Evolutionary conservation across 2,329 filamentous ascomycete species (phyloP).

Genomic region (Calonectria honghensis): DNA sequence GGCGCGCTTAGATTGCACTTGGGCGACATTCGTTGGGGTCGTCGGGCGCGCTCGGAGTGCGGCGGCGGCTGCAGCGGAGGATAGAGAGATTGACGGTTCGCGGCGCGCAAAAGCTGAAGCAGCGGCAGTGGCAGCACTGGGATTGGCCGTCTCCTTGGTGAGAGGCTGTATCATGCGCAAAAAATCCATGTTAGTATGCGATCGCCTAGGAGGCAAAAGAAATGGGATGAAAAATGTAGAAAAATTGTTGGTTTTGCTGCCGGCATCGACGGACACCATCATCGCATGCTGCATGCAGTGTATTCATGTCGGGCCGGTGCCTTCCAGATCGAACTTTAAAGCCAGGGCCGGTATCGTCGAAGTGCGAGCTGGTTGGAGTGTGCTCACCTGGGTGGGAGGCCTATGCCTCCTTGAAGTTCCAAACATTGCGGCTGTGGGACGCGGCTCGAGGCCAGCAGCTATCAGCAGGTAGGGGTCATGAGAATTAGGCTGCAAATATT

Average conservation of each 20-base stretch:
- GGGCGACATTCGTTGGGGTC: constrained; percentile 85
- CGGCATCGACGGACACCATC: constrained; percentile 20
- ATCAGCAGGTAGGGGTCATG: constrained; percentile 50
- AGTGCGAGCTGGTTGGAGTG: constrained; percentile 45
- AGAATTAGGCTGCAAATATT: constrained; percentile 35
- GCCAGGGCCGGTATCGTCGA: constrained; percentile 49
- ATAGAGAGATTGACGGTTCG: constrained; percentile 79
- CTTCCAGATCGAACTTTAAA: constrained; percentile 50
- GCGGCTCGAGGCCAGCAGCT: constrained; percentile 40
- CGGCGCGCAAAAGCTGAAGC: constrained; percentile 86
- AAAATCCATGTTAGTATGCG: constrained; percentile 52
- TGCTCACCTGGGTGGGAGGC: constrained; percentile 69
- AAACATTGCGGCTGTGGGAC: constrained; percentile 65
- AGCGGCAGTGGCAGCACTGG: constrained; percentile 87
- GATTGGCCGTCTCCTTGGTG: constrained; percentile 78
- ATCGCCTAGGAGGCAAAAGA: constrained; percentile 33
- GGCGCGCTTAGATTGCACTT: constrained; percentile 92
- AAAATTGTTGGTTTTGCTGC: constrained; percentile 14
- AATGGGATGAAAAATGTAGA: constrained; percentile 4
- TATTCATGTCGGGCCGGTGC: constrained; percentile 29
- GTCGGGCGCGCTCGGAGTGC: constrained; percentile 87
- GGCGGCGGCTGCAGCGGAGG: constrained; percentile 89
- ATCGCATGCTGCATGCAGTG: constrained; percentile 13
- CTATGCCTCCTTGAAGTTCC: constrained; percentile 70
- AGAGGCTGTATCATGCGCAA: constrained; percentile 71